A percentile compares a stretch with the other conserved stretches of the same genome.
These are phyloP conservation scores for Russula emetica DNA, from an alignment of 768 basidiomycete genomes.

Conservation along the genomic window DNA sequence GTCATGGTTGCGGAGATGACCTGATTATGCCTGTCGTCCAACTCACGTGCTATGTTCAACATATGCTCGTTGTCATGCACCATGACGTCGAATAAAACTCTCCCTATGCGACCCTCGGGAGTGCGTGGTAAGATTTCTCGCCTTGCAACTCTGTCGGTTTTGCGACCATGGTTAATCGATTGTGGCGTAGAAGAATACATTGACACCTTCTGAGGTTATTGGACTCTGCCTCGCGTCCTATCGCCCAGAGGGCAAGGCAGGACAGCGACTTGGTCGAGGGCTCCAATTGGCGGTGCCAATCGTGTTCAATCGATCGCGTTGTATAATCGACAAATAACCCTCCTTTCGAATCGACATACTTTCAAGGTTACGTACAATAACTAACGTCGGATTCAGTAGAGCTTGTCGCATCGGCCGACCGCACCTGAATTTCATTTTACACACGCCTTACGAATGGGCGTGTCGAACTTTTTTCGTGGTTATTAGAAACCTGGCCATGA, in stretches of 20 bases:
- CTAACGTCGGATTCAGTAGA: slow-evolving; percentile 12
- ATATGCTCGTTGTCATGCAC: neutral
- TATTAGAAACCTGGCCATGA: neutral
- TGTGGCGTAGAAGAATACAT: slow-evolving; percentile 18
- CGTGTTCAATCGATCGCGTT: slow-evolving; percentile 12
- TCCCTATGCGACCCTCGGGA: slow-evolving; percentile 7
- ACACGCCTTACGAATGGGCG: neutral
- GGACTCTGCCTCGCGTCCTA: neutral
- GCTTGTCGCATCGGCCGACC: slow-evolving; percentile 9
- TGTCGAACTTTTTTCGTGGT: neutral
- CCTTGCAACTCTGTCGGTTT: neutral
- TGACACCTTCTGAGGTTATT: neutral
- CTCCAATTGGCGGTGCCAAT: neutral
- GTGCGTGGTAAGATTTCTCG: slow-evolving; percentile 1
- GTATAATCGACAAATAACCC: slow-evolving; percentile 7
- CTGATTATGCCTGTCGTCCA: neutral
- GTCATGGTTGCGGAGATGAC: neutral
- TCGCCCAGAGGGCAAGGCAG: neutral
- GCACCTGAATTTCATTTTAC: neutral
- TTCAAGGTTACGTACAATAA: slow-evolving; percentile 9
- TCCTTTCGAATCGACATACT: slow-evolving; percentile 16
- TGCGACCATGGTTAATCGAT: slow-evolving; percentile 18
- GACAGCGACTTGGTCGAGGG: slow-evolving; percentile 14
- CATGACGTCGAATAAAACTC: slow-evolving; percentile 1
- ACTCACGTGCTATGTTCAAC: neutral